Percentiles rank a stretch among this genome's conserved stretches.
Conservation (phyloP, 1,284 basidiomycete species). For the Moesziomyces parantarcticus region DNA sequence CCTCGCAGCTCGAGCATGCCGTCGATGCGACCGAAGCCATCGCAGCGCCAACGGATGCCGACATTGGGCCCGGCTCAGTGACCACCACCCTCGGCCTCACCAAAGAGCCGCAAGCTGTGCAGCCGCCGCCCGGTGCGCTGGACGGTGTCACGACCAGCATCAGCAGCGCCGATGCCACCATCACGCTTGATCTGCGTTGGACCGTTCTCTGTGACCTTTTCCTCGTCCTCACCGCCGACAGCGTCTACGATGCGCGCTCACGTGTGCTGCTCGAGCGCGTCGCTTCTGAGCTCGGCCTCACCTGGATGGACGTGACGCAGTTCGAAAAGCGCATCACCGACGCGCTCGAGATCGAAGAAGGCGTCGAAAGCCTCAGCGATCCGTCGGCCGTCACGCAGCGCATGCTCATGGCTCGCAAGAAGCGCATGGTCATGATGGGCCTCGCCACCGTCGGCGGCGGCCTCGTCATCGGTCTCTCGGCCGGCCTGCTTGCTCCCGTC, state of each 20-base stretch:
- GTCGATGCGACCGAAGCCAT: conserved; percentile 22
- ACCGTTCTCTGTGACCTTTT: conserved; percentile 67
- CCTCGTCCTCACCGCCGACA: conserved; percentile 66
- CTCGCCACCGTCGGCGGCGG: conserved; percentile 66
- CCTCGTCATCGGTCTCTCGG: conserved; percentile 66
- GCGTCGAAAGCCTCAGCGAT: conserved; percentile 59
- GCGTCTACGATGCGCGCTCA: conserved; percentile 66
- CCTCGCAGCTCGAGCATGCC: conserved; percentile 50
- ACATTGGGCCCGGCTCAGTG: conserved; percentile 21
- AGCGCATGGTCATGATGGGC: conserved; percentile 66
- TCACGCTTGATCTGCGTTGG: conserved; percentile 67
- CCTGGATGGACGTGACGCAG: conserved; percentile 68
- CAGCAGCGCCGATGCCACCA: conserved; percentile 59
- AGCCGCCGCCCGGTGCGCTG: conserved; percentile 57
- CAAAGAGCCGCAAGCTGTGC: conserved; percentile 50
- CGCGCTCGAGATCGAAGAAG: conserved; percentile 66
- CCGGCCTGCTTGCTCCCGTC: conserved; percentile 64
- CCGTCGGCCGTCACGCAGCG: conserved; percentile 48
- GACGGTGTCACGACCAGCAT: conserved; percentile 66
- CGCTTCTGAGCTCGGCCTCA: conserved; percentile 59
- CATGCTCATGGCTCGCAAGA: conserved; percentile 52
- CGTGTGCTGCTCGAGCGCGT: conserved; percentile 64
- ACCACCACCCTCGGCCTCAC: conserved; percentile 54
- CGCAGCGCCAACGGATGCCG: conserved; percentile 11
- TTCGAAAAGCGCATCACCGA: conserved; percentile 67